Evolutionary conservation across 2,329 filamentous ascomycete genomes (phyloP).

Genomic region (Neonectria hederae): DNA sequence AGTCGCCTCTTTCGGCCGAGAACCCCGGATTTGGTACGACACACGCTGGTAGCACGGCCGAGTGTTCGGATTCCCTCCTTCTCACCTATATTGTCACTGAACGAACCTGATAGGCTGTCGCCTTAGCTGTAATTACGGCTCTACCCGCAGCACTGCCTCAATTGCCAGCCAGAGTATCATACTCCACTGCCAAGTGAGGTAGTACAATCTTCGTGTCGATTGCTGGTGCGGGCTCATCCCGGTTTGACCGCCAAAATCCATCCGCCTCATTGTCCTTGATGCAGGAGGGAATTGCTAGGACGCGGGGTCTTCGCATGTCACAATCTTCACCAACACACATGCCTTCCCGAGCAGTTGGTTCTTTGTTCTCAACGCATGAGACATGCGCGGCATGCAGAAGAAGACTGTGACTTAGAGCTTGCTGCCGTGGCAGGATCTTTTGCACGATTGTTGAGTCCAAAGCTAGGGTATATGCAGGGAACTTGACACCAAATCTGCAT

Average conservation of each 20-base stretch:
- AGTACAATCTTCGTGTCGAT: not conserved
- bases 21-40: not conserved
- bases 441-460: slow-evolving; percentile 6
- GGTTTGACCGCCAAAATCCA: not conserved
- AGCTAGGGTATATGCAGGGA: slow-evolving; percentile 4
- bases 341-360: slow-evolving; percentile 3
- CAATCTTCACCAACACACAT: slow-evolving; percentile 6
- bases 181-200: not conserved
- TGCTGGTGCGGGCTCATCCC: not conserved
- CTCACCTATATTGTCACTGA: not conserved
- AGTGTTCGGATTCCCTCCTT: not conserved
- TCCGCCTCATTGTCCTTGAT: not conserved
- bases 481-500: not conserved
- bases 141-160: not conserved
- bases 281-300: not conserved
- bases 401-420: not conserved
- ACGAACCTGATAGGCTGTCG: not conserved
- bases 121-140: not conserved
- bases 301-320: slow-evolving; percentile 4
- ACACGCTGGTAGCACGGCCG: not conserved
- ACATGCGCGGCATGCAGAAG: not conserved
- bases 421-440: not conserved
- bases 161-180: not conserved
- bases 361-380: not conserved
- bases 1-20: slow-evolving; percentile 16